Conservation (phyloP, 164 flowering plant species). For the Magnolia sinica region DNA sequence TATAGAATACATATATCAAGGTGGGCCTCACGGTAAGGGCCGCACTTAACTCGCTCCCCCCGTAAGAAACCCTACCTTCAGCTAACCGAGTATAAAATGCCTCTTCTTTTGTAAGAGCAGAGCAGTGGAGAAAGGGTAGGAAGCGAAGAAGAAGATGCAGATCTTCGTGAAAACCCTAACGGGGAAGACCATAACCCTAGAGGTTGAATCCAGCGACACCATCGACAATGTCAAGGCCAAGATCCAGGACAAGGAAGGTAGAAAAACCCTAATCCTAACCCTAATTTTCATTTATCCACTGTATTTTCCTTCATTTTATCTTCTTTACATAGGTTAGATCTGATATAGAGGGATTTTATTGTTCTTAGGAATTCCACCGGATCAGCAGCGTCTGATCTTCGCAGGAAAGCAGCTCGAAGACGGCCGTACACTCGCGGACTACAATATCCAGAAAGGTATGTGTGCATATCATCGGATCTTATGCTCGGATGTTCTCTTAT, state of each 20-base stretch:
- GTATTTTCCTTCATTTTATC: background rate
- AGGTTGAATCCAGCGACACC: slow-evolving; percentile 39
- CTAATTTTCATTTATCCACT: background rate
- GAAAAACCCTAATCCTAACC: background rate
- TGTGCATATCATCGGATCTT: background rate
- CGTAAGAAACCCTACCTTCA: background rate
- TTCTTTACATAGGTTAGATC: background rate
- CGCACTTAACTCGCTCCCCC: background rate
- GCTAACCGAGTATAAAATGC: background rate
- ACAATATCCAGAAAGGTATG: slow-evolving; percentile 33
- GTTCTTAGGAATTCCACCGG: slow-evolving; percentile 26
- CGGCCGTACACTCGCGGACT: slow-evolving; percentile 33
- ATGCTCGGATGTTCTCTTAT: background rate
- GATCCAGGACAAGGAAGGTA: slow-evolving; percentile 28
- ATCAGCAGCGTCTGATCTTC: slow-evolving; percentile 34
- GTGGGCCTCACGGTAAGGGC: background rate
- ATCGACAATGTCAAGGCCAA: slow-evolving; percentile 31
- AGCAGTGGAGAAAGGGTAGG: background rate
- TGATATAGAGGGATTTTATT: background rate
- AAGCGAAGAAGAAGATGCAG: slow-evolving; percentile 36
- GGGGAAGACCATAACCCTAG: slow-evolving; percentile 61
- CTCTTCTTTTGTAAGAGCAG: background rate
- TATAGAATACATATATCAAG: too few relatives aligned
- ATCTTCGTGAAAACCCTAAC: slow-evolving; percentile 67
- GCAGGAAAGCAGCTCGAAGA: slow-evolving; percentile 31